phyloP scores from a whole-genome alignment of 2,329 filamentous ascomycete species.

The Phoma sp. region DNA sequence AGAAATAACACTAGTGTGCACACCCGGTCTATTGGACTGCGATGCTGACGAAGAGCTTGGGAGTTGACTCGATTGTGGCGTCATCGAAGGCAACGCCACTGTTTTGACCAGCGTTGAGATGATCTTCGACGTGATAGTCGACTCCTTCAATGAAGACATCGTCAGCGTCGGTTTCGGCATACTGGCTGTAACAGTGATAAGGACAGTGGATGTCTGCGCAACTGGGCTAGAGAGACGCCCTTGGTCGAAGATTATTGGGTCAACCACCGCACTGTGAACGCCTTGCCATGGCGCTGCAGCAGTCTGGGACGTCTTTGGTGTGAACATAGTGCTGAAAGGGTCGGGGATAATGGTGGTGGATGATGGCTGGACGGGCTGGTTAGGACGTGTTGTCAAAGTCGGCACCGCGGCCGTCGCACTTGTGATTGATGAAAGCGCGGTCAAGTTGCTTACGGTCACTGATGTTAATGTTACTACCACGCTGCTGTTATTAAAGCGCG shows the following conservation, averaged over 20 bases:
- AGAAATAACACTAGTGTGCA: constrained; percentile 9
- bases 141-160: not conserved
- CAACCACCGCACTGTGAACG: not conserved
- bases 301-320: not conserved
- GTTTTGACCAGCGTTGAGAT: not conserved
- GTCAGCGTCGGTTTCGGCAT: not conserved
- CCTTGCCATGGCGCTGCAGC: not conserved
- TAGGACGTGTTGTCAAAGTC: not conserved
- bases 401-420: not conserved
- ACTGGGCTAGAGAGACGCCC: not conserved
- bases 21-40: not conserved
- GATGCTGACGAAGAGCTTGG: not conserved
- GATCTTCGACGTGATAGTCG: not conserved
- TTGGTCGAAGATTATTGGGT: not conserved
- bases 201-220: constrained; percentile 1
- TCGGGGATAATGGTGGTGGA: not conserved
- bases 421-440: not conserved
- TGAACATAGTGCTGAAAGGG: not conserved
- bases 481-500: not conserved
- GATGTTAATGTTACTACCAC: not conserved
- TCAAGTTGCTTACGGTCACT: not conserved
- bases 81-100: not conserved
- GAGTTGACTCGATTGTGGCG: not conserved
- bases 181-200: constrained; percentile 8
- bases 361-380: not conserved